These are phyloP conservation scores for Solanum aculeatissimum DNA, from an alignment of 305 asterid genomes.

Conservation along the genomic window DNA sequence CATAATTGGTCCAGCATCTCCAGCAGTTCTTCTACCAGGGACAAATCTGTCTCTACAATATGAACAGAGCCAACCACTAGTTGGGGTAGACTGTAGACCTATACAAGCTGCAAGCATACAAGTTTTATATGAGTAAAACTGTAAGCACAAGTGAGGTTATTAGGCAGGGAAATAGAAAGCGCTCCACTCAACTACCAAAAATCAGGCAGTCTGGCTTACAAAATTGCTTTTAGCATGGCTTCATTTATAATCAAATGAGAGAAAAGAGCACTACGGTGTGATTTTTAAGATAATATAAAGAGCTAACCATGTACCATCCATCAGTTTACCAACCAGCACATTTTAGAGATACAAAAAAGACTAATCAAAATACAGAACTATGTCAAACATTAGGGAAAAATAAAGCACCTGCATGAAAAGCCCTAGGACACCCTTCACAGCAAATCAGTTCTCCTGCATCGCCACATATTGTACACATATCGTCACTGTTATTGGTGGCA, in stretches of 20 bases:
- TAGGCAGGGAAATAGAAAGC: neutral
- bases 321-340: neutral
- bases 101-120: slow-evolving; percentile 64
- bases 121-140: slow-evolving; percentile 7
- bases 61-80: slow-evolving; percentile 64
- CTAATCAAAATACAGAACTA: neutral
- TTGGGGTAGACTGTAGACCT: slow-evolving; percentile 43
- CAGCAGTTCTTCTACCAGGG: slow-evolving; percentile 47
- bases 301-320: neutral
- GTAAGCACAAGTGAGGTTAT: neutral
- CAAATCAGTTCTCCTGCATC: slow-evolving; percentile 64
- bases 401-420: slow-evolving; percentile 70
- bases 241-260: neutral
- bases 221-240: neutral
- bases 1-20: slow-evolving; percentile 54
- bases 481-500: slow-evolving; percentile 67
- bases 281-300: neutral
- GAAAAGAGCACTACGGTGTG: neutral
- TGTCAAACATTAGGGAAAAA: neutral
- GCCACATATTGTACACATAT: slow-evolving; percentile 94
- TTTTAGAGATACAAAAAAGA: neutral
- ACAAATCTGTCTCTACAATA: slow-evolving; percentile 61
- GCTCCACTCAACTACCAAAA: neutral
- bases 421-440: slow-evolving; percentile 93
- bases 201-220: neutral